Conservation (phyloP, 2,329 filamentous ascomycete species). For the Aureobasidium leucospermi region DNA sequence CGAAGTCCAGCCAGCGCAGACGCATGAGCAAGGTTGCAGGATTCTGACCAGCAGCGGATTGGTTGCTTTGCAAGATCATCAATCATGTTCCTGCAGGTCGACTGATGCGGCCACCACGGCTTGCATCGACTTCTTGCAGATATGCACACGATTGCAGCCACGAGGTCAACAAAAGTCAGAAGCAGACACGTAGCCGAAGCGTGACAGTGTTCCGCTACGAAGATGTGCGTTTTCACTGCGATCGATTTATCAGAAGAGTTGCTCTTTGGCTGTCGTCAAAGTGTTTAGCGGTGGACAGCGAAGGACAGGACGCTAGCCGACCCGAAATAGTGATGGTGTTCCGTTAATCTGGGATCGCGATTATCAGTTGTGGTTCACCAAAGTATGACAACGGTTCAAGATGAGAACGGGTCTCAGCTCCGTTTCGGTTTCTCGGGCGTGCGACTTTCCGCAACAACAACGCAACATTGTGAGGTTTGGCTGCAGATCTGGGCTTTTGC, state of each 20-base stretch:
- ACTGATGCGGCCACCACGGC: constrained; percentile 8
- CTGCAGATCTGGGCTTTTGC: constrained; percentile 1
- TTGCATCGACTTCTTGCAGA: constrained; percentile 9
- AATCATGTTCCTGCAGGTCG: constrained; percentile 13
- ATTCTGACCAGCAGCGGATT: background rate
- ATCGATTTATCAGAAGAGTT: background rate
- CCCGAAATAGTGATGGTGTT: background rate
- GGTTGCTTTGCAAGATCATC: background rate
- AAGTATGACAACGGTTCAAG: constrained; percentile 8
- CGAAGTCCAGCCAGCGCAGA: constrained; percentile 9
- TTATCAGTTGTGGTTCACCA: constrained; percentile 1
- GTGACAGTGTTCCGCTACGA: background rate
- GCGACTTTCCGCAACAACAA: background rate
- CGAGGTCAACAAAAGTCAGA: constrained; percentile 1
- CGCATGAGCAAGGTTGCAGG: background rate
- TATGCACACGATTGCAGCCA: constrained; percentile 7
- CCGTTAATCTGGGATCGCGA: background rate
- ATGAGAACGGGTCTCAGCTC: constrained; percentile 2
- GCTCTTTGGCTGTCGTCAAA: background rate
- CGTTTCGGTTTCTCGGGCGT: constrained; percentile 3
- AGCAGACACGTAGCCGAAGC: background rate
- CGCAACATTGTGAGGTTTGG: background rate
- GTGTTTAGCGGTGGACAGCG: background rate
- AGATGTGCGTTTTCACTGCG: background rate
- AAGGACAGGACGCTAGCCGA: background rate